Evolutionary conservation across 31 red algal genomes (phyloP), one percentile per base, ranked within the genome.

Genomic region (Endocladia muricata): DNA sequence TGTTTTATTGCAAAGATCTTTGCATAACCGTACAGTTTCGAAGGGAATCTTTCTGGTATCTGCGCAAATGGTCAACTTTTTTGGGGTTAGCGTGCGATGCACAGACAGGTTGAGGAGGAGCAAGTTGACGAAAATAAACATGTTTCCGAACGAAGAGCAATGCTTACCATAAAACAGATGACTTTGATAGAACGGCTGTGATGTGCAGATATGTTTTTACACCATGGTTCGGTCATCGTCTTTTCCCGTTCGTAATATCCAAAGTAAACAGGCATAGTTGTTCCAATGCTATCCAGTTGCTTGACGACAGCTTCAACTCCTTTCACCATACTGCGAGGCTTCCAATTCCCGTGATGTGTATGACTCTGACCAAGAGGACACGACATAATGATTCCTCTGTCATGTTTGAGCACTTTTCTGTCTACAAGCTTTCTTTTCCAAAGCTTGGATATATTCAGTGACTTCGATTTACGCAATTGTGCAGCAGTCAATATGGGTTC

Each of bases 1-100:
- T 84, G 81, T 1, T 52, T 47, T 56, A 84, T 74, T 1, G 81
- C 81, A 75, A 66, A 84, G 21, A 84, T 74, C 38, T 84, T 84
- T 1, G 70, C 69, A 38, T 84, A 84, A 5, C 81, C 81, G 60
- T 84, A 84, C 70, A 75, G 28, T 15, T 68, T 54, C 22, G 19
- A 22, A 31, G 81, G 81, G 52, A 69, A 84, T 67, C 33, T 30
- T 41, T 84, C 81, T 35, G 81, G 81, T 37, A 84, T 75, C 81
- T 84, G 37, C 2, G 58, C 58, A 30, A 11, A 62, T n/a, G n/a
- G n/a, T n/a, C n/a, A n/a, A n/a, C n/a, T n/a, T n/a, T n/a, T n/a
- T n/a, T n/a, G n/a, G n/a, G n/a, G n/a, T n/a, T n/a, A n/a, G n/a
- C n/a, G n/a, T n/a, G n/a, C n/a, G n/a, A n/a, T n/a, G n/a, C n/a